These are phyloP conservation scores for Viola odorata DNA, from an alignment of 345 rosid species.

Conservation along the genomic window DNA sequence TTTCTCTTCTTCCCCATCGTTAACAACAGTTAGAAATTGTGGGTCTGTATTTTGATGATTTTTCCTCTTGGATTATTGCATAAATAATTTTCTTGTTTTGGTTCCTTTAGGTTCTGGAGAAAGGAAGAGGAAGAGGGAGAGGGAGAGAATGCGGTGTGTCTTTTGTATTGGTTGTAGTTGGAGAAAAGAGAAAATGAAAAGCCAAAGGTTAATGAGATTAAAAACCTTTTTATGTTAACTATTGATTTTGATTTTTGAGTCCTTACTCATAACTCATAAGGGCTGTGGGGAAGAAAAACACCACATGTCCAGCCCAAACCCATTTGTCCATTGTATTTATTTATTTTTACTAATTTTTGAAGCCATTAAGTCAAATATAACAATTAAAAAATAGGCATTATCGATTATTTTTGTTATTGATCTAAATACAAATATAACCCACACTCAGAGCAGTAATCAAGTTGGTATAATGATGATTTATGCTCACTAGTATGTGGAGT, in stretches of 20 bases:
- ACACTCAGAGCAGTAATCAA: too few species aligned
- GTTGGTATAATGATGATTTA: too few species aligned
- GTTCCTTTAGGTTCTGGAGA: not conserved
- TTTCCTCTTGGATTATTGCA: not conserved
- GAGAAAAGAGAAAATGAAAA: not conserved
- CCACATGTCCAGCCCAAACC: too few species aligned
- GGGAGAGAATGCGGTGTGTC: not conserved
- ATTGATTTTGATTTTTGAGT: not conserved
- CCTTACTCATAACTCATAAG: too few species aligned
- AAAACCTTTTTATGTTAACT: not conserved
- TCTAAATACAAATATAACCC: too few species aligned
- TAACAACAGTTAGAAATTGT: not conserved
- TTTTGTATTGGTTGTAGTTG: not conserved
- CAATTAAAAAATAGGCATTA: too few species aligned
- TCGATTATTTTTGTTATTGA: too few species aligned
- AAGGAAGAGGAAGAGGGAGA: not conserved
- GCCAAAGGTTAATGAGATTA: not conserved
- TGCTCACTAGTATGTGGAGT: too few species aligned
- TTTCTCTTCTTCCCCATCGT: constrained; percentile 88
- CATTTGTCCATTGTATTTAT: too few species aligned
- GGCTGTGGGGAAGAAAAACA: too few species aligned
- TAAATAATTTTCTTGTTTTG: not conserved
- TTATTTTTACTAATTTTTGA: too few species aligned
- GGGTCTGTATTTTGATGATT: not conserved
- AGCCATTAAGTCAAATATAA: too few species aligned